These are phyloP conservation scores for Daldinia vernicosa DNA, from an alignment of 495 filamentous ascomycete genomes.

Conservation along the genomic window DNA sequence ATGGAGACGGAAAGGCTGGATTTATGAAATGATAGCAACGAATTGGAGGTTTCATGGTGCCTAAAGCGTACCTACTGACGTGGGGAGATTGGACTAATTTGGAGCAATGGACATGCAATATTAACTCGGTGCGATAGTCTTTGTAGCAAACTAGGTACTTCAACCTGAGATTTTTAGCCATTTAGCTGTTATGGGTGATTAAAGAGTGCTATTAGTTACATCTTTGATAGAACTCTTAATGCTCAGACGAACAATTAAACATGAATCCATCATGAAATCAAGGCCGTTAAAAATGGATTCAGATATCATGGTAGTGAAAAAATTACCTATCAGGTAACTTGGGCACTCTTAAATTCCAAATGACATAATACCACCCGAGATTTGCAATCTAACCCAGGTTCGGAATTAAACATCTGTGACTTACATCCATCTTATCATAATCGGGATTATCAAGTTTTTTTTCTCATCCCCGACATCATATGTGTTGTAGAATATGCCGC, in stretches of 20 bases:
- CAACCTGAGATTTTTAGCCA: too few species aligned
- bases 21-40: constrained; percentile 47
- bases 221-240: too few species aligned
- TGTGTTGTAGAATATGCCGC: background rate
- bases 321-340: too few species aligned
- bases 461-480: background rate
- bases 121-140: too few species aligned
- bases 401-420: background rate
- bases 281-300: too few species aligned
- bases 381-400: background rate
- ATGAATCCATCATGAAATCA: too few species aligned
- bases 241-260: too few species aligned
- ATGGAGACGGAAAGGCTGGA: constrained; percentile 57
- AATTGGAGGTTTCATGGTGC: background rate
- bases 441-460: background rate
- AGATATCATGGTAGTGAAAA: too few species aligned
- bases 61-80: too few species aligned
- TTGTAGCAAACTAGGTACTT: too few species aligned
- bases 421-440: background rate
- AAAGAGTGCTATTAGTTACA: too few species aligned
- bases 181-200: too few species aligned
- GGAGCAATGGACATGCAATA: background rate
- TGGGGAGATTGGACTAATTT: background rate
- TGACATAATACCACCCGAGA: background rate
- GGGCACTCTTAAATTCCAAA: background rate